Evolutionary conservation across 176 grass and related monocot genomes (phyloP).

Genomic region (Chrysopogon serrulatus): DNA sequence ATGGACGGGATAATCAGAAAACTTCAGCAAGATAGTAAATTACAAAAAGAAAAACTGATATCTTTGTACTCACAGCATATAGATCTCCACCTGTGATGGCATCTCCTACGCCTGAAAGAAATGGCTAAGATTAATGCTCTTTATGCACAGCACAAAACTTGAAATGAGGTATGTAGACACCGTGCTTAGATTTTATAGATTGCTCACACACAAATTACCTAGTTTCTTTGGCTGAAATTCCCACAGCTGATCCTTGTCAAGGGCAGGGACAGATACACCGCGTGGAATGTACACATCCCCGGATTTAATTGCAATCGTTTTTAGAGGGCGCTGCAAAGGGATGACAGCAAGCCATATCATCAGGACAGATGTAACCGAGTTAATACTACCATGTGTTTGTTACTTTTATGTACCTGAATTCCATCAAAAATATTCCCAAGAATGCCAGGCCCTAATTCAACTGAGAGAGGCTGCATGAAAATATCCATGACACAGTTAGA

Average conservation of each 20-base stretch:
- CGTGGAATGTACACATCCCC: slow-evolving; percentile 94
- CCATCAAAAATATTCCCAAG: slow-evolving; percentile 96
- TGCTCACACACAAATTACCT: slow-evolving; percentile 25
- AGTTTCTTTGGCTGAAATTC: slow-evolving; percentile 75
- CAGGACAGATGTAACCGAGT: neutral
- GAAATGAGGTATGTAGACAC: neutral
- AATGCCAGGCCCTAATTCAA: slow-evolving; percentile 88
- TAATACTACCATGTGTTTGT: neutral
- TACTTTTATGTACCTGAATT: slow-evolving; percentile 54
- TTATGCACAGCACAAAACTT: neutral
- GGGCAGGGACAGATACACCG: slow-evolving; percentile 86
- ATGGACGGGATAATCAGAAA: neutral
- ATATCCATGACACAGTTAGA: slow-evolving; percentile 12
- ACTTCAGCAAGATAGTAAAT: neutral
- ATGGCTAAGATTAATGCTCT: slow-evolving; percentile 1
- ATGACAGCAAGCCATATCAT: neutral
- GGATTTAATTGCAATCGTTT: slow-evolving; percentile 86
- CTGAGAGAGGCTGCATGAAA: slow-evolving; percentile 71
- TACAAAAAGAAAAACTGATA: slow-evolving; percentile 12
- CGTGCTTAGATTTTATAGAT: slow-evolving; percentile 17
- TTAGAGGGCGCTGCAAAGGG: slow-evolving; percentile 66
- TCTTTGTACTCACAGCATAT: slow-evolving; percentile 63
- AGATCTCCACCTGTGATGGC: slow-evolving; percentile 70
- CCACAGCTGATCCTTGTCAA: slow-evolving; percentile 88
- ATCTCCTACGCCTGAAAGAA: slow-evolving; percentile 70